A percentile compares a stretch with the other conserved stretches of the same genome.
Evolutionary conservation across 306 rosid genomes (phyloP).

Genomic region (Begonia peltatifolia): DNA sequence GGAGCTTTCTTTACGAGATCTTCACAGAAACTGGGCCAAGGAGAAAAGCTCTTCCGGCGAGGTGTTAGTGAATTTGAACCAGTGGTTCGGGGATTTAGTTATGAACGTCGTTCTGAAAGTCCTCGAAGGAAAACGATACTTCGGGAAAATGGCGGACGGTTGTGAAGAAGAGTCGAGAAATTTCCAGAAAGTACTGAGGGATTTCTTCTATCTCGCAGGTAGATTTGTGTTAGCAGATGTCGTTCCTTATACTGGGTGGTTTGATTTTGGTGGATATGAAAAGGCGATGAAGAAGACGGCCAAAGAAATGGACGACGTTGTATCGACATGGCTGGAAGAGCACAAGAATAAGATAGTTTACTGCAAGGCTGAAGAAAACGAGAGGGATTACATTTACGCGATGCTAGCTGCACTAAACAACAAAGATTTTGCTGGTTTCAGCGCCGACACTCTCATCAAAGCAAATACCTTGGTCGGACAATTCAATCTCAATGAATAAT

Average conservation of each 20-base stretch:
- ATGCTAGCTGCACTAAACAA: slow-evolving; percentile 9
- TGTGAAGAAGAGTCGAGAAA: neutral
- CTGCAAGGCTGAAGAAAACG: neutral
- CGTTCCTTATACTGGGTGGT: slow-evolving; percentile 19
- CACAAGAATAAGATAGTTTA: neutral
- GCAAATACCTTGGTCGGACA: slow-evolving; percentile 28
- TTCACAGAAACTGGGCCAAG: slow-evolving; percentile 4
- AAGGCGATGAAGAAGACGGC: slow-evolving; percentile 20
- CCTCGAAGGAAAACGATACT: slow-evolving; percentile 19
- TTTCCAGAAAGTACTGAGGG: slow-evolving; percentile 6
- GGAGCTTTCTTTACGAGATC: slow-evolving; percentile 4
- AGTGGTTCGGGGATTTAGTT: slow-evolving; percentile 21
- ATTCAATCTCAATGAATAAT: too few species aligned
- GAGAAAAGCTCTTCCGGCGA: neutral
- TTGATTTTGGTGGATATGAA: slow-evolving; percentile 23
- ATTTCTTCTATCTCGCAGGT: slow-evolving; percentile 17
- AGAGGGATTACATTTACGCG: slow-evolving; percentile 30
- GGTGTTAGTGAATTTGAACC: slow-evolving; percentile 15
- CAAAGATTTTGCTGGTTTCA: slow-evolving; percentile 13
- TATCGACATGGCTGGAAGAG: slow-evolving; percentile 18
- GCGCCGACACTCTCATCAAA: slow-evolving; percentile 28
- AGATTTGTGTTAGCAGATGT: slow-evolving; percentile 17
- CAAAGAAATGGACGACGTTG: slow-evolving; percentile 8
- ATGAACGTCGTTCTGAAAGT: slow-evolving; percentile 23
- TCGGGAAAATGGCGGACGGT: neutral